Evolutionary conservation across 164 flowering plant species (phyloP).

Genomic region (Macadamia tetraphylla): DNA sequence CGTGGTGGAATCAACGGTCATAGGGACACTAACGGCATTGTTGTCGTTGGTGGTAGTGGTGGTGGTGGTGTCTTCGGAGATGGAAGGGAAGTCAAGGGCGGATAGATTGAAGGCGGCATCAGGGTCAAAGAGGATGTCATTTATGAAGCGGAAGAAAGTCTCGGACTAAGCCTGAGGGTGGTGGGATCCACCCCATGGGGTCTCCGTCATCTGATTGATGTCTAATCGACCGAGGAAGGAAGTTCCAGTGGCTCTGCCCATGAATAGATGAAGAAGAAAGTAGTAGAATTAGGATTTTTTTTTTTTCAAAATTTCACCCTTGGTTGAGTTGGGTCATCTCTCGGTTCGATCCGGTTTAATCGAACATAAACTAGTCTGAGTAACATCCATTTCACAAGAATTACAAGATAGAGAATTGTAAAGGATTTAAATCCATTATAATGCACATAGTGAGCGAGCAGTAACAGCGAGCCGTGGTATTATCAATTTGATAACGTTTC

Average conservation of each 20-base stretch:
- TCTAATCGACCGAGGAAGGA: constrained; percentile 26
- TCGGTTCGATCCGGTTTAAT: too few species aligned
- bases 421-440: too few species aligned
- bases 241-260: constrained; percentile 15
- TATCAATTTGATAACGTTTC: too few species aligned
- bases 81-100: constrained; percentile 26
- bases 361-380: too few species aligned
- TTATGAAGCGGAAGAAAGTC: constrained; percentile 56
- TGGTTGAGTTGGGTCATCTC: too few species aligned
- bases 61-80: constrained; percentile 20
- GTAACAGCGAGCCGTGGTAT: too few species aligned
- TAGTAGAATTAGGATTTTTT: too few species aligned
- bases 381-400: too few species aligned
- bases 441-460: too few species aligned
- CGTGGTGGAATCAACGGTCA: constrained; percentile 32
- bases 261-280: background rate
- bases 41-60: too few species aligned
- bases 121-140: constrained; percentile 45
- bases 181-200: constrained; percentile 51
- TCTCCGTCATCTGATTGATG: constrained; percentile 60
- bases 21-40: constrained; percentile 11
- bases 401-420: too few species aligned
- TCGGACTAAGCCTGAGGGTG: constrained; percentile 84
- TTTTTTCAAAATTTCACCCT: too few species aligned
- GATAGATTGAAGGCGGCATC: constrained; percentile 34